Evolutionary conservation across 352 stramenopile species (phyloP), one percentile per base, ranked within the genome.

Genomic region (Halophytophthora batemanensis): DNA sequence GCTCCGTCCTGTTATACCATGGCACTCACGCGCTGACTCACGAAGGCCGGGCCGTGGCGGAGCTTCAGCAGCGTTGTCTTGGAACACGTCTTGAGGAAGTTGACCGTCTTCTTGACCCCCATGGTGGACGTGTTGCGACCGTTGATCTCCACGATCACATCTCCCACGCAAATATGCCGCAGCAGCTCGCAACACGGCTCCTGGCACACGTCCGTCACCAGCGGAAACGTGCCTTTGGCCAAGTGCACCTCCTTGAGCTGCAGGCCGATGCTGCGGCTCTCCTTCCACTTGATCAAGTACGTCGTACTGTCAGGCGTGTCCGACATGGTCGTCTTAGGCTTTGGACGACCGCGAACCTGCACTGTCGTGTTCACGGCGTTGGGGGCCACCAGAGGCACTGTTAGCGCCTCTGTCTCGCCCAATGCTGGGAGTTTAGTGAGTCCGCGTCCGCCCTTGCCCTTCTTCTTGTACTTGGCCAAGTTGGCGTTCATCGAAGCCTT

Each of bases 101-200:
- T 87, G 35, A 92, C 80, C 21, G 84, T 95, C 66, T 95, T 95
- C 61, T 95, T 95, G 25, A 95, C 84, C 25, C 84, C 82, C 84
- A 95, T 95, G 13, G 78, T 82, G 13, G 84, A 92, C 42, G 81
- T 92, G 47, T 95, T 90, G 54, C 80, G 79, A n/a, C 82, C 82
- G 50, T 95, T 95, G 49, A 95, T 93, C 62, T 95, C 84, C 25
- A 95, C 60, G 42, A 95, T 90, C 46, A 95, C 65, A 47, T 95
- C 84, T 13, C 84, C 84, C 14, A 93, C 64, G 51, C 78, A 89
- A 53, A 95, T 82, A 65, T 93, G 84, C 50, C 86, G 84, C 29
- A 95, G 59, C 43, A 74, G 43, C 50, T 93, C 84, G 52, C 84
- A 95, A 64, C 84, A 95, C 22, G 84, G 62, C 52, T 93, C 75